These are phyloP conservation scores for Alnus glutinosa DNA, from an alignment of 306 rosid genomes.

Conservation along the genomic window DNA sequence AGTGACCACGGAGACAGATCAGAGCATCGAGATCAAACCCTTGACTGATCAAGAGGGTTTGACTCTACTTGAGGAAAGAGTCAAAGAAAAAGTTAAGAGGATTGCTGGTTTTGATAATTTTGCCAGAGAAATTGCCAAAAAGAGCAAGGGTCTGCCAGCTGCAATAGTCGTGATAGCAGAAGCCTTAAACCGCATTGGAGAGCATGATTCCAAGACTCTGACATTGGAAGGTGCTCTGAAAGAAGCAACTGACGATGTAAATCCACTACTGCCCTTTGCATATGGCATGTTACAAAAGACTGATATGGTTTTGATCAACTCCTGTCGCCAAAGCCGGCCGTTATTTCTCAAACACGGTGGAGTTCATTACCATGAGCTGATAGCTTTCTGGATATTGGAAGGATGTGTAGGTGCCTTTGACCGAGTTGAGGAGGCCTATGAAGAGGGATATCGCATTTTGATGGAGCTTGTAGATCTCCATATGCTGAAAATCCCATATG, in stretches of 20 bases:
- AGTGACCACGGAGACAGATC: neutral
- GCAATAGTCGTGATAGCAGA: slow-evolving; percentile 4
- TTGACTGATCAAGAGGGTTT: rapidly evolving
- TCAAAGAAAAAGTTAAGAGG: too few relatives aligned
- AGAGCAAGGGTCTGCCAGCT: slow-evolving; percentile 8
- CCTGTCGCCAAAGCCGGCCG: slow-evolving; percentile 32
- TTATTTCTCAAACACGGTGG: slow-evolving; percentile 17
- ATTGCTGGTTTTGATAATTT: too few relatives aligned
- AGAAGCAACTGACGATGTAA: slow-evolving; percentile 1
- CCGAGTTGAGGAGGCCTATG: too few relatives aligned
- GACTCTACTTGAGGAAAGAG: neutral
- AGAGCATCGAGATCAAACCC: neutral
- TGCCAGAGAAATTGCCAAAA: neutral
- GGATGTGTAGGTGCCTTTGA: too few relatives aligned
- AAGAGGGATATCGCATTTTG: too few relatives aligned
- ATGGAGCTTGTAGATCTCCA: too few relatives aligned
- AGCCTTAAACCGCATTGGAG: slow-evolving; percentile 19
- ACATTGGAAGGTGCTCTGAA: slow-evolving; percentile 5
- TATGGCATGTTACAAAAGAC: slow-evolving; percentile 16
- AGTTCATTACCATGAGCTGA: slow-evolving; percentile 41
- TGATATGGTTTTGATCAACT: neutral
- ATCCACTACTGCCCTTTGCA: slow-evolving; percentile 19
- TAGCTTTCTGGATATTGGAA: slow-evolving; percentile 32
- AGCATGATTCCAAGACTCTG: neutral
- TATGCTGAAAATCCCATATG: slow-evolving; percentile 28